phyloP scores from a whole-genome alignment of 495 filamentous ascomycete species.

The Lindgomyces ingoldianus region DNA sequence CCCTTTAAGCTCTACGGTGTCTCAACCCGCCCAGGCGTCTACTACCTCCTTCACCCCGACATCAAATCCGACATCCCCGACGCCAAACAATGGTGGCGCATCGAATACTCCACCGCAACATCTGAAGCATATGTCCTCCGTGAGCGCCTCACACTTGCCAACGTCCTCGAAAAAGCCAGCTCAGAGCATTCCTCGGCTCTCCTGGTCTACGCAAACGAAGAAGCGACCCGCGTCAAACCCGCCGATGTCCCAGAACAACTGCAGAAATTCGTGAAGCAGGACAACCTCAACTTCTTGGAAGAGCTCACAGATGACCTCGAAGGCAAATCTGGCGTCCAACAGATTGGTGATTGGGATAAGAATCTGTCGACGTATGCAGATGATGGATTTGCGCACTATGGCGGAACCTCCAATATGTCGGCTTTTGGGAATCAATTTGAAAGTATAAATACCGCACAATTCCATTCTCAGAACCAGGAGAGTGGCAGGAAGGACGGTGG shows the following conservation, averaged over 20 bases:
- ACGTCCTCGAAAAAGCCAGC: slow-evolving; percentile 28
- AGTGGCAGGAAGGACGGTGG: background rate
- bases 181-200: slow-evolving; percentile 25
- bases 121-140: slow-evolving; percentile 18
- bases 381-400: background rate
- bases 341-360: slow-evolving; percentile 6
- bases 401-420: background rate
- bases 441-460: slow-evolving; percentile 10
- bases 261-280: slow-evolving; percentile 21
- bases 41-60: slow-evolving; percentile 25
- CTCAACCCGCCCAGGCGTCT: slow-evolving; percentile 22
- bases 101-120: slow-evolving; percentile 20
- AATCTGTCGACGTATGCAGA: background rate
- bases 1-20: slow-evolving; percentile 24
- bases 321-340: background rate
- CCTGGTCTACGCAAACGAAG: slow-evolving; percentile 37
- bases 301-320: slow-evolving; percentile 10
- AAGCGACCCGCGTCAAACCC: slow-evolving; percentile 4
- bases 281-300: slow-evolving; percentile 26
- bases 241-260: slow-evolving; percentile 16
- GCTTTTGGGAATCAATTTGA: background rate
- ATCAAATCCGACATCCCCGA: background rate
- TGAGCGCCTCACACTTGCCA: slow-evolving; percentile 2
- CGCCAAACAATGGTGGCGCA: slow-evolving; percentile 29
- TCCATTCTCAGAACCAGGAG: slow-evolving; percentile 4